Percentiles rank a stretch among this genome's conserved stretches.
phyloP scores from a whole-genome alignment of 1,139 yeast genomes.

The Kluyveromyces sp. region DNA sequence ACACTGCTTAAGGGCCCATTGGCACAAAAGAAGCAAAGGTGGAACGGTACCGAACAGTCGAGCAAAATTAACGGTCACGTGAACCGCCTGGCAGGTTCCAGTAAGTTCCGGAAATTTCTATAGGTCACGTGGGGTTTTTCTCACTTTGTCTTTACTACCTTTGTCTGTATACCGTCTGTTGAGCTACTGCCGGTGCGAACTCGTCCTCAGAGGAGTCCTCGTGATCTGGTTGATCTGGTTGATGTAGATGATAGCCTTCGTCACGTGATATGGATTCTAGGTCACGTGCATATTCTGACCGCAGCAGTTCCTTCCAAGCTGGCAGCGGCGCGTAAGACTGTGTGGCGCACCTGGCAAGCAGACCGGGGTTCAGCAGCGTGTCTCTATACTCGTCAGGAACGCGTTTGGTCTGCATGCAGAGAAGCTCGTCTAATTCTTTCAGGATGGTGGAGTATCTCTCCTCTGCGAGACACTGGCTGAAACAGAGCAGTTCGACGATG shows the following conservation, averaged over 20 bases:
- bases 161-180: constrained; percentile 2
- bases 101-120: neutral
- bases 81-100: neutral
- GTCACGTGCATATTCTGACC: neutral
- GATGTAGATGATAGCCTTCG: no score
- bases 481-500: constrained; percentile 33
- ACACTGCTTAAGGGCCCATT: no score
- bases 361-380: constrained; percentile 28
- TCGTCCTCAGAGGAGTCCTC: constrained; percentile 1
- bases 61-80: neutral
- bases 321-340: neutral
- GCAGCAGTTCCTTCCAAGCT: neutral
- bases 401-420: constrained; percentile 30
- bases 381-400: constrained; percentile 37
- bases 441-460: constrained; percentile 14
- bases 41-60: neutral
- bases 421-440: constrained; percentile 24
- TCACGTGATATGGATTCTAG: neutral
- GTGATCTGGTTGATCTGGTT: neutral
- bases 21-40: no score
- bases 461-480: constrained; percentile 23
- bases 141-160: neutral
- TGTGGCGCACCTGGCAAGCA: constrained; percentile 2
- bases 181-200: constrained; percentile 8
- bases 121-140: neutral